These are phyloP conservation scores for Plasmopara halstedii DNA, from an alignment of 352 stramenopile species.

Conservation along the genomic window DNA sequence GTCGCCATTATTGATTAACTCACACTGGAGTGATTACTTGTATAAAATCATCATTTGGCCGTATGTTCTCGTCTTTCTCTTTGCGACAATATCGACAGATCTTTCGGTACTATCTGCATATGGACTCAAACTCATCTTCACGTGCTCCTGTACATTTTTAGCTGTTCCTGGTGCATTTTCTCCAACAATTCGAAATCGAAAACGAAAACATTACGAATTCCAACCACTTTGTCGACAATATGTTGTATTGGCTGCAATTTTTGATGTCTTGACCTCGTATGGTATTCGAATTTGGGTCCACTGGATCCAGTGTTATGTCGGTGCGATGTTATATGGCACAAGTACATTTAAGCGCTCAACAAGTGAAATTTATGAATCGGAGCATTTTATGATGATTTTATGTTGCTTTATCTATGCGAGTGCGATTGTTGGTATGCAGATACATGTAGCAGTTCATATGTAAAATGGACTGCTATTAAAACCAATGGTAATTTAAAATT, in stretches of 20 bases:
- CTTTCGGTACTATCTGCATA: conserved; percentile 42
- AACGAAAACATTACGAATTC: conserved; percentile 35
- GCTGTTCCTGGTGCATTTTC: conserved; percentile 48
- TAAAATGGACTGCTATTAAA: too few relatives aligned
- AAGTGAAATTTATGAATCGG: conserved; percentile 44
- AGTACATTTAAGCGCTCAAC: conserved; percentile 27
- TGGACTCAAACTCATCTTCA: conserved; percentile 60
- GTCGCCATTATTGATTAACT: conserved; percentile 1
- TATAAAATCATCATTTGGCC: conserved; percentile 71
- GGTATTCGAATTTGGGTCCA: conserved; percentile 47
- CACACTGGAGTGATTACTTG: conserved; percentile 44
- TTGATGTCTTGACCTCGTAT: conserved; percentile 58
- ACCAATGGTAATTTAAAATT: too few relatives aligned
- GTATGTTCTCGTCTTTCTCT: conserved; percentile 54
- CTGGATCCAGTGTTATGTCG: conserved; percentile 47
- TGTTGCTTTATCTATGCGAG: conserved; percentile 54
- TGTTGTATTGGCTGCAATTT: conserved; percentile 42
- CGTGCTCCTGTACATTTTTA: conserved; percentile 60
- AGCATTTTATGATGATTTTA: conserved; percentile 48
- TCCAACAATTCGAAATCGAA: conserved; percentile 45
- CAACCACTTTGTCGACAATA: conserved; percentile 39
- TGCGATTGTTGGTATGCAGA: conserved; percentile 52
- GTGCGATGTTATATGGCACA: conserved; percentile 16
- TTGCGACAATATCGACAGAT: conserved; percentile 31
- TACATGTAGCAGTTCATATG: conserved; percentile 4